Conservation (phyloP, 768 basidiomycete species). For the Termitomyces sp. region DNA sequence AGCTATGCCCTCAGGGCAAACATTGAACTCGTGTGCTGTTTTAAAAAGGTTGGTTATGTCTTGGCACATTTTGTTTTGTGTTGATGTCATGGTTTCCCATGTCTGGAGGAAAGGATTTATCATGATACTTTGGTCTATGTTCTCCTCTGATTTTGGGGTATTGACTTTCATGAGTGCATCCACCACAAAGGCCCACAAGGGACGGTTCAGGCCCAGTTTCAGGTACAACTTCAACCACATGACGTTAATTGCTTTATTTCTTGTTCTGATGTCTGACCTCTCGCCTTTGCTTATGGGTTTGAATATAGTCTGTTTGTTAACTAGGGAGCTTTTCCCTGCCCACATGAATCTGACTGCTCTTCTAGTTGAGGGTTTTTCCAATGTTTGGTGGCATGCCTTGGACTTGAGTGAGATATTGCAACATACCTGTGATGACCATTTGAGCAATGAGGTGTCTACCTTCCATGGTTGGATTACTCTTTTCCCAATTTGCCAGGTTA, state of each 20-base stretch:
- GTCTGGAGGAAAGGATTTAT: background rate
- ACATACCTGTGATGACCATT: background rate
- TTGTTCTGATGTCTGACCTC: background rate
- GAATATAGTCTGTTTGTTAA: background rate
- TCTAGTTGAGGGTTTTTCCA: no score
- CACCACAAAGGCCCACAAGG: background rate
- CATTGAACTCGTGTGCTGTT: no score
- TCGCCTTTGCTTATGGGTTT: background rate
- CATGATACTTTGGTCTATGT: background rate
- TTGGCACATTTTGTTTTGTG: rapidly evolving
- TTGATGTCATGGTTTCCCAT: background rate
- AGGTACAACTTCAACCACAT: background rate
- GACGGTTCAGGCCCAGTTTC: rapidly evolving
- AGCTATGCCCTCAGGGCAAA: no score
- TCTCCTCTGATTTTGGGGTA: background rate
- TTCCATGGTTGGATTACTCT: background rate
- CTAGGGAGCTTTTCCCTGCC: no score
- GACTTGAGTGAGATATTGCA: background rate
- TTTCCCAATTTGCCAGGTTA: background rate
- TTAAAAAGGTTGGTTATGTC: background rate
- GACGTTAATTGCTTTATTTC: background rate
- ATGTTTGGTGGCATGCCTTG: background rate
- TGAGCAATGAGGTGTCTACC: background rate
- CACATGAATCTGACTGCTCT: no score
- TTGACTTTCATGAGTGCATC: background rate